These are phyloP conservation scores for Ecytonucleospora hepatopenaei DNA, from an alignment of 371 early-diverging fungal species.

Conservation along the genomic window DNA sequence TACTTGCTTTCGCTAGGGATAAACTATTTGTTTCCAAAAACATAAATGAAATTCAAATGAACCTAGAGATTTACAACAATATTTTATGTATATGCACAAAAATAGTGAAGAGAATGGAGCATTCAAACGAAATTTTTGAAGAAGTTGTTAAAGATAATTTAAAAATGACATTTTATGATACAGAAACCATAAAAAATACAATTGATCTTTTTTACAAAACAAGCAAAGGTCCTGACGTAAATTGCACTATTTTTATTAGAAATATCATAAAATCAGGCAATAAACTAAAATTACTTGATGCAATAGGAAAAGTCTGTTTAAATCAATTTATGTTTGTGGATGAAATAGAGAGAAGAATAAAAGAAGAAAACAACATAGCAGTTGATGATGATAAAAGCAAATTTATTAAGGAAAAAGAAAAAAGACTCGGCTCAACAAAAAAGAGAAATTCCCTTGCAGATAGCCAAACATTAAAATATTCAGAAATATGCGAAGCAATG, in stretches of 20 bases:
- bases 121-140: conserved; percentile 8
- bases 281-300: conserved; percentile 37
- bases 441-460: neutral
- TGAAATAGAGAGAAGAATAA: conserved; percentile 42
- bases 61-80: conserved; percentile 30
- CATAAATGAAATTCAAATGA: conserved; percentile 12
- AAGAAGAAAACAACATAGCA: neutral
- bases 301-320: conserved; percentile 50
- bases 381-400: neutral
- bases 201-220: conserved; percentile 29
- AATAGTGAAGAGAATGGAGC: neutral
- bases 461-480: conserved; percentile 11
- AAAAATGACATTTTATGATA: conserved; percentile 45
- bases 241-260: conserved; percentile 12
- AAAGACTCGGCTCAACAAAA: neutral
- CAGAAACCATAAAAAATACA: conserved; percentile 14
- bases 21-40: conserved; percentile 20
- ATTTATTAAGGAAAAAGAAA: neutral
- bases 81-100: conserved; percentile 1
- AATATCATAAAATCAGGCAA: conserved; percentile 8
- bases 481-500: conserved; percentile 5
- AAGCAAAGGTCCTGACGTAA: conserved; percentile 27
- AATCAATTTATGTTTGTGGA: conserved; percentile 42
- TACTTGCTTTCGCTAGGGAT: conserved; percentile 5
- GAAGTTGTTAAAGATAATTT: conserved; percentile 23